Base-by-base conservation (phyloP, 352 stramenopile genomes). In the Globisporangium paddicum region DNA sequence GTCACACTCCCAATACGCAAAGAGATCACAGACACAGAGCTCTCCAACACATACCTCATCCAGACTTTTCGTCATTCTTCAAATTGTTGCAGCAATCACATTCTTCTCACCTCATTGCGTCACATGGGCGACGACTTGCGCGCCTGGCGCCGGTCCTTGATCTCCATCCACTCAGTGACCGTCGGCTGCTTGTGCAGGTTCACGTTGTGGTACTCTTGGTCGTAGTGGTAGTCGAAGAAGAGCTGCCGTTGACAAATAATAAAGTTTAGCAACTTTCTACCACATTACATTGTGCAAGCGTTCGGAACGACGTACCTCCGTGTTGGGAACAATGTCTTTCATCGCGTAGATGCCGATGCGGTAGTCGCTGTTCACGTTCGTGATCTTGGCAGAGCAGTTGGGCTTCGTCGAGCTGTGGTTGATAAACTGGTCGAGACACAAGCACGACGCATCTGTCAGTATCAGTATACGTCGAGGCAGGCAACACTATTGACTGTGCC, bases 321-420 rank as follows among this genome's bases (percentile, higher is more conserved):
- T 83, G 60, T 98, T 77, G 3, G 87, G 67, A 38, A 80, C 69
- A 66, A 99, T 96, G 62, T 97, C 82, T 40, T 86, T 69, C 5
- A 82, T 73, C 16, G 96, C 94, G 77, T 92, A 99, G 34, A 99
- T 83, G 6, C 87, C 93, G 59, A 99, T 97, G 28, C 89, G 80
- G 53, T 89, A 88, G 69, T 98, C 88, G 32, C 93, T 96, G 63
- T 96, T 96, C 7, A 98, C 83, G 55, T 93, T 86, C 51, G 96
- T 83, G 60, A 96, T 95, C 66, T 90, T 93, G 34, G 90, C 82
- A 55, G 85, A 81, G 60, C 87, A 96, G 63, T 98, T 98, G 9
- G 90, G 85, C 61, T 75, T 77, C 47, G 68, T 67, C 45, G 79
- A 77, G 2, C 66, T 78, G 65, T 98, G 91, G 52, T 97, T 97